phyloP scores from a whole-genome alignment of 257 asterid genomes.

The Solanum lycopersicoides region DNA sequence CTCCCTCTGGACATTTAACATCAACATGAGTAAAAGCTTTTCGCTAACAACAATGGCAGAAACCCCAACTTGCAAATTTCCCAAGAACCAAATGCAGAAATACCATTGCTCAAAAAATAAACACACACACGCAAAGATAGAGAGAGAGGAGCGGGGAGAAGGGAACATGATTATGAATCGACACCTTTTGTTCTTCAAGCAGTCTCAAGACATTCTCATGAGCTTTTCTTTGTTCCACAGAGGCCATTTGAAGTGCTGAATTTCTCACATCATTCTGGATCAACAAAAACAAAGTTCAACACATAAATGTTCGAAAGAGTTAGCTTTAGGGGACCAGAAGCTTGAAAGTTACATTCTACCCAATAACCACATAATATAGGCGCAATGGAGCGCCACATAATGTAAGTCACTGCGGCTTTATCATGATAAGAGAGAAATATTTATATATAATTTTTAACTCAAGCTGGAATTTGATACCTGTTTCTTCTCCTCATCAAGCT shows the following conservation, averaged over 20 bases:
- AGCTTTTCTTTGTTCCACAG: constrained; percentile 66
- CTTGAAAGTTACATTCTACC: too few species aligned
- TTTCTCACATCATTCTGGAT: constrained; percentile 63
- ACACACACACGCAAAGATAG: not conserved
- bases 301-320: not conserved
- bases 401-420: too few species aligned
- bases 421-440: not conserved
- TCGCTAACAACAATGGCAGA: not conserved
- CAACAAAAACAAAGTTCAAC: not conserved
- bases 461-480: constrained; percentile 31
- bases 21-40: not conserved
- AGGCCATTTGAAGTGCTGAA: constrained; percentile 66
- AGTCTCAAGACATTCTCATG: constrained; percentile 71
- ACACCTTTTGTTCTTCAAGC: constrained; percentile 80
- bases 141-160: not conserved
- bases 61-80: not conserved
- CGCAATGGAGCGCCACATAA: too few species aligned
- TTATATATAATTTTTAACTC: not conserved
- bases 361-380: too few species aligned
- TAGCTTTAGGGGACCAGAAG: not conserved
- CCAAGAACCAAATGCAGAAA: not conserved
- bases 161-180: not conserved
- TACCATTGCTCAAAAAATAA: not conserved
- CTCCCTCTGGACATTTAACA: constrained; percentile 41
- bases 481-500: constrained; percentile 73